Percentiles rank a stretch among this genome's conserved stretches.
Evolutionary conservation across 2,329 filamentous ascomycete species (phyloP).

Genomic region (Exophiala oligosperma): DNA sequence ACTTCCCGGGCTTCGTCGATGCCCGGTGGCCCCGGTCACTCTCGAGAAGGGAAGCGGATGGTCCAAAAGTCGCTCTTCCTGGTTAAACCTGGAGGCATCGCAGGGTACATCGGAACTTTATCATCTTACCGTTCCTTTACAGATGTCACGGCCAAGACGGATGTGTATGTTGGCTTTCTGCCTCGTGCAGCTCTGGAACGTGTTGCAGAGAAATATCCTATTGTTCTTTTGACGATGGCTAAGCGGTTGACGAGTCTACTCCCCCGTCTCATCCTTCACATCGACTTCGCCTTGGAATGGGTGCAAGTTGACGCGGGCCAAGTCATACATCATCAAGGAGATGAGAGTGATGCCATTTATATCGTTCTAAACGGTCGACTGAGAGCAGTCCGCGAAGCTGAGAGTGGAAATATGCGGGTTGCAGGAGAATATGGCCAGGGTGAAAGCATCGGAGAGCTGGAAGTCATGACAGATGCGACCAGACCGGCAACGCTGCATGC

Average conservation of each 20-base stretch:
- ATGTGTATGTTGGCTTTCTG: slow-evolving; percentile 95
- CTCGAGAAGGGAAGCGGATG: slow-evolving; percentile 41
- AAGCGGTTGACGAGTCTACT: slow-evolving; percentile 89
- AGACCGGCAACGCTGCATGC: slow-evolving; percentile 91
- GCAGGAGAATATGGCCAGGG: slow-evolving; percentile 94
- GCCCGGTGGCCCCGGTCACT: slow-evolving; percentile 26
- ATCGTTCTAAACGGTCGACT: slow-evolving; percentile 93
- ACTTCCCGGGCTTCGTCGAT: slow-evolving; percentile 38
- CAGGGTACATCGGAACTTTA: slow-evolving; percentile 90
- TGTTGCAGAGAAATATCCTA: slow-evolving; percentile 89
- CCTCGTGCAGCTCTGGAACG: slow-evolving; percentile 82
- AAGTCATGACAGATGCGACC: slow-evolving; percentile 91
- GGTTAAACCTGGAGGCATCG: slow-evolving; percentile 90
- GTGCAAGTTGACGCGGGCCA: slow-evolving; percentile 94
- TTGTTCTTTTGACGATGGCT: slow-evolving; percentile 91
- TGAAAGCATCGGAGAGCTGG: slow-evolving; percentile 94
- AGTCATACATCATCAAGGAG: slow-evolving; percentile 87
- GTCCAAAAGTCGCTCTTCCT: slow-evolving; percentile 75
- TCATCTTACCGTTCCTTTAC: slow-evolving; percentile 96
- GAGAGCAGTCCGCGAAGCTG: slow-evolving; percentile 77
- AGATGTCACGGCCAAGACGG: slow-evolving; percentile 94
- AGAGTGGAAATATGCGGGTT: slow-evolving; percentile 79
- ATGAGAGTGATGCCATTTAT: slow-evolving; percentile 98
- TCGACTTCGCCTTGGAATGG: slow-evolving; percentile 98
- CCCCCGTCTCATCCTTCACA: slow-evolving; percentile 87